phyloP scores from a whole-genome alignment of 352 stramenopile species.

The Pythium sukuiense region DNA sequence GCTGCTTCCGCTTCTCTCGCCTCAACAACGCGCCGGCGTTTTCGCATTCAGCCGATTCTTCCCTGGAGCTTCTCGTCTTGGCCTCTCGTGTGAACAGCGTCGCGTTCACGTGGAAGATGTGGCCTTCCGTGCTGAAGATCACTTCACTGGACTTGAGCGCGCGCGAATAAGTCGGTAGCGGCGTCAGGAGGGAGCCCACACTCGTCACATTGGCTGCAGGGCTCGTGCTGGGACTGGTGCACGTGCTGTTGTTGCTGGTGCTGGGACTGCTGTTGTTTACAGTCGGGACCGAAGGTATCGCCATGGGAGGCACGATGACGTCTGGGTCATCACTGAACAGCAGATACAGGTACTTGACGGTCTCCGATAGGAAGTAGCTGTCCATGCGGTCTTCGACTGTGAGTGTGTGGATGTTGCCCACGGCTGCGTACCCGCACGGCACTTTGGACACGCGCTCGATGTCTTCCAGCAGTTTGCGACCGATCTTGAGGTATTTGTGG shows the following conservation, averaged over 20 bases:
- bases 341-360: slow-evolving; percentile 99
- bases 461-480: slow-evolving; percentile 83
- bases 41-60: slow-evolving; percentile 37
- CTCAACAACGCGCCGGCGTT: slow-evolving; percentile 47
- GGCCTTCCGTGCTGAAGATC: slow-evolving; percentile 83
- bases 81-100: slow-evolving; percentile 44
- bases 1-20: slow-evolving; percentile 27
- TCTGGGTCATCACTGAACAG: slow-evolving; percentile 94
- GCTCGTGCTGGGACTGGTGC: neutral
- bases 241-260: neutral
- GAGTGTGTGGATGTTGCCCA: slow-evolving; percentile 89
- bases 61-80: slow-evolving; percentile 2
- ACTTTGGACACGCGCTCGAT: slow-evolving; percentile 88
- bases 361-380: slow-evolving; percentile 99
- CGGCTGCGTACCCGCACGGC: slow-evolving; percentile 91
- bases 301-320: slow-evolving; percentile 59
- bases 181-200: neutral
- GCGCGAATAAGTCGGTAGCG: slow-evolving; percentile 19
- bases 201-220: neutral
- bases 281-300: slow-evolving; percentile 2
- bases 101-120: slow-evolving; percentile 67
- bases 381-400: slow-evolving; percentile 97
- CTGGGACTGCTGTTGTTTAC: slow-evolving; percentile 4
- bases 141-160: slow-evolving; percentile 66
- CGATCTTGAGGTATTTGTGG: slow-evolving; percentile 90